Base-by-base conservation (phyloP, 176 grass and related monocot species). In the Paspalum vaginatum region DNA sequence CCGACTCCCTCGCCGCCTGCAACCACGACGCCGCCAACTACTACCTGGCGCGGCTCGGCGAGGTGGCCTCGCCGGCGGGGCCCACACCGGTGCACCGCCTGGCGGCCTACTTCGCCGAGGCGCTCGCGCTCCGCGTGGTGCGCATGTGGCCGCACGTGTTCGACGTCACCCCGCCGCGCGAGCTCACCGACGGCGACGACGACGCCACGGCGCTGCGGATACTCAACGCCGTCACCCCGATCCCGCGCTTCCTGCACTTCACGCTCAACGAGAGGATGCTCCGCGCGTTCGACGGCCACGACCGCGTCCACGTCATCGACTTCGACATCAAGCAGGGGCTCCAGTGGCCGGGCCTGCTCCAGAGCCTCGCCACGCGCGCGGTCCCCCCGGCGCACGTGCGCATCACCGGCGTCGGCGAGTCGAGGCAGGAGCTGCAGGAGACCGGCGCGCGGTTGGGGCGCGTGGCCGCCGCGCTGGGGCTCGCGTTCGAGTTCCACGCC, bases 321-420 rank as follows among this genome's bases (percentile, higher is more conserved):
- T 99, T 99, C 61, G 91, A 99, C 86, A 88, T 95, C 86, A 99
- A 93, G 85, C 97, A 99, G 68, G 96, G 97, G 13, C 86, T 99
- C 40, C 97, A 99, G 71, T 99, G 97, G 97, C 88, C 96, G 9
- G 83, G 90, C 53, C 79, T 99, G 55, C 84, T 99, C 26, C 92
- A 99, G 82, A 93, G 93, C 88, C 86, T 99, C 39, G 90, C 93
- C 12, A 72, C 82, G 4, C 76, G 93, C 22, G 75, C 79, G 26
- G 26, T 25, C 0, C 97, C 93, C 0, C 96, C 97, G 0, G 74
- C 75, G 32, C 93, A 95, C 70, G 93, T 99, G 4, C 79, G 93
- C 61, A 91, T 99, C 82, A 99, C 97, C 43, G 97, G 97, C 67
- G 83, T 99, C 25, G 93, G 97, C 14, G 88, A 93, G 61, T 95